Base-by-base conservation (phyloP, 495 filamentous ascomycete species). In the Aspergillus coremiiformis region DNA sequence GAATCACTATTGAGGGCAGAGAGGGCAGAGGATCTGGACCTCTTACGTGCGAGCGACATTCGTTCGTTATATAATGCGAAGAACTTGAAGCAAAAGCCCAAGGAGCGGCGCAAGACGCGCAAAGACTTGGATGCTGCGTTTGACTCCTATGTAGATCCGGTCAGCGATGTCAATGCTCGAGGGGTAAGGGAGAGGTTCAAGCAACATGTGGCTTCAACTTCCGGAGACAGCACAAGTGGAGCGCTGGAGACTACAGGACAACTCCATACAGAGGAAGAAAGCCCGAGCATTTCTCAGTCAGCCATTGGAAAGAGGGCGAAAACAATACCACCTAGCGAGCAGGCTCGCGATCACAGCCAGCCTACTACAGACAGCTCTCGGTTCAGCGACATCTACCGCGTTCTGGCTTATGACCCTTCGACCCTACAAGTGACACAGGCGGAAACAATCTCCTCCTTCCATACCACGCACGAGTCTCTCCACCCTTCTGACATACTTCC, bases 321-420 rank as follows among this genome's bases (percentile, higher is more conserved):
- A 54, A 15, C 33, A 9, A n/a, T 33, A 15, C 0, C 5, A 6
- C 3, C 30, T 39, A 24, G 5, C 23, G 45, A 24, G 23, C 17
- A 33, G 15, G 6, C 24, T 22, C 1, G 39, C 22, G 4, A 11
- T 10, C 1, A 26, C 11, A 26, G 17, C 8, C 7, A 14, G 14
- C 7, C 3, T 5, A 11, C 12, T 19, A 10, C 37, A 23, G 14
- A 6, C 15, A 12, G 49, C 9, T 10, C 39, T 14, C 21, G 43
- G 17, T 53, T 70, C 20, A 71, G 75, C 17, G 73, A 73, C 1
- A 42, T 77, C 4, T 91, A 89, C 69, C 87, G 83, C 51, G 77
- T 93, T 30, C 72, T 93, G 10, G 86, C 81, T 12, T 89, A 85
- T 59, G 85, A 93, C 58, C 70, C 81, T 12, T 73, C 72, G n/a